Base-by-base conservation (phyloP, 768 basidiomycete genomes). In the Tylopilus plumbeoviolaceoides region DNA sequence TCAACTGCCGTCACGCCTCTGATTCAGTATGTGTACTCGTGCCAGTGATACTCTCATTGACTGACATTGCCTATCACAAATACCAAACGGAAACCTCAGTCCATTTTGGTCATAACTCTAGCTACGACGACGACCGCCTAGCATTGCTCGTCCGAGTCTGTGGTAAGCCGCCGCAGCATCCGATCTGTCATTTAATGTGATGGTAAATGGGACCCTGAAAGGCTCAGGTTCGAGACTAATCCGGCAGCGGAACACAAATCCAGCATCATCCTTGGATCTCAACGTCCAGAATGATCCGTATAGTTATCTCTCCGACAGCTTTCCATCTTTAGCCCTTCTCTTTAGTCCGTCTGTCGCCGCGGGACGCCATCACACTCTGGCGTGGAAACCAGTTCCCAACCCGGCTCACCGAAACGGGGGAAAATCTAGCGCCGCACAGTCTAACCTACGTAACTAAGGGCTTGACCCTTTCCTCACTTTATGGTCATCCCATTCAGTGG, bases 321-420 rank as follows among this genome's bases (percentile, higher is more conserved):
- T 57, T 48, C 55, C 57, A 27, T 56, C 41, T 54, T 58, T 55
- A 39, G 30, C 10, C 30, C 10, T 30, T 30, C 4, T 62, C 39
- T 51, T 44, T 54, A 40, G 30, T 28, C 64, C 65, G 49, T 54
- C 58, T 69, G 54, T 65, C 54, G 25, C 65, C 67, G 63, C 63
- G 53, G 54, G 23, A 1, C 3, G 33, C 42, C n/a, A 49, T 35
- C 44, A 11, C 35, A 43, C 33, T 53, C 23, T 33, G 27, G 48
- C 50, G 53, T 55, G 59, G 61, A 50, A 42, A n/a, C 9, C 9
- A 7, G 27, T 28, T 36, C 45, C 36, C 18, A 55, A 42, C 25
- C 9, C 28, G 39, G 44, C 52, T 28, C 53, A 21, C 53, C 51
- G 45, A 56, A 60, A 47, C 35, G 48, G 48, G 54, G 27, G 7